Conservation (phyloP, 495 filamentous ascomycete genomes). For the Penicillium alfredii region DNA sequence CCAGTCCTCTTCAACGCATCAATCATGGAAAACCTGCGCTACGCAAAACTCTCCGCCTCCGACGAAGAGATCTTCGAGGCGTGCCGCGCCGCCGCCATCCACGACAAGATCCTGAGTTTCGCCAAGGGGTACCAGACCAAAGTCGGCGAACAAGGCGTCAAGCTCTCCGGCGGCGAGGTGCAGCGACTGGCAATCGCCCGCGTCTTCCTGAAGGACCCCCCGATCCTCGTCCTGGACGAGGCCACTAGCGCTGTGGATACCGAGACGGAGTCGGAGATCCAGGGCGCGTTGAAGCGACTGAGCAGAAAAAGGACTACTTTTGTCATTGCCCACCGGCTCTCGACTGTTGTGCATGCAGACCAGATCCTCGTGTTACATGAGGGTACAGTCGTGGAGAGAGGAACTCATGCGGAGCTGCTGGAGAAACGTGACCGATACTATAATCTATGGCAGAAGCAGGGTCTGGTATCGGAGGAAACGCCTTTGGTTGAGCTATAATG, state of each 20-base stretch:
- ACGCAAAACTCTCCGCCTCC: slow-evolving; percentile 54
- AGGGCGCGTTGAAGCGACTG: slow-evolving; percentile 34
- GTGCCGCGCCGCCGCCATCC: slow-evolving; percentile 62
- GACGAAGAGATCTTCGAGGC: slow-evolving; percentile 64
- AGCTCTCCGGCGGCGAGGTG: slow-evolving; percentile 68
- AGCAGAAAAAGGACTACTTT: slow-evolving; percentile 27
- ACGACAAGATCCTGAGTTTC: slow-evolving; percentile 62
- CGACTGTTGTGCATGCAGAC: slow-evolving; percentile 27
- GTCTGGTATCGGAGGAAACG: slow-evolving; percentile 13
- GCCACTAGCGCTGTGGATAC: slow-evolving; percentile 52
- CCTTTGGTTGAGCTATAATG: neutral
- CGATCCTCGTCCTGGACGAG: slow-evolving; percentile 53
- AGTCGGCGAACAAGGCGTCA: slow-evolving; percentile 59
- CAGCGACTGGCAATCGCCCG: slow-evolving; percentile 76
- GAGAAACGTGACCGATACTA: too few species aligned
- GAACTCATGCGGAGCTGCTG: slow-evolving; percentile 11
- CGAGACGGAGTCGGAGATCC: slow-evolving; percentile 48
- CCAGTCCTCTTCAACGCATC: slow-evolving; percentile 66
- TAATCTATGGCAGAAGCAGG: too few species aligned
- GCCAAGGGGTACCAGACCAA: slow-evolving; percentile 56
- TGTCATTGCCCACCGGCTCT: slow-evolving; percentile 21
- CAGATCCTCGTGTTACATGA: slow-evolving; percentile 23
- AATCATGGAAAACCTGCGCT: slow-evolving; percentile 68
- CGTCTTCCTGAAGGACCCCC: slow-evolving; percentile 42
- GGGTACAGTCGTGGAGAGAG: slow-evolving; percentile 19